Percentiles rank a stretch among this genome's conserved stretches.
Conservation (phyloP, 768 basidiomycete species). For the Panellus pusillus region DNA sequence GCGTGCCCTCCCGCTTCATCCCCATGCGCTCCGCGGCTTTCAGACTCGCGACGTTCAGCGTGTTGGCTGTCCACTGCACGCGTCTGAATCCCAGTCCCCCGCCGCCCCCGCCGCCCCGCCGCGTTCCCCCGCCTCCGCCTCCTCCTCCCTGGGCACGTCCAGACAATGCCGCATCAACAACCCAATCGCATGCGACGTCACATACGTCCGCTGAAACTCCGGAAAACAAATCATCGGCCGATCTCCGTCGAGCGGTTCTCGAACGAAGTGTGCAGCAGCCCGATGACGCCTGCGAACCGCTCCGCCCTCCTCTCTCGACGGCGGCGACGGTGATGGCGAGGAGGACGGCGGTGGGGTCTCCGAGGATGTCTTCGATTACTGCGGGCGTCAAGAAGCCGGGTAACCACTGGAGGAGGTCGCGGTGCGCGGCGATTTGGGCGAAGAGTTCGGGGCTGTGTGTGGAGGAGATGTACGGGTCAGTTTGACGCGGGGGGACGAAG, state of each 20-base stretch:
- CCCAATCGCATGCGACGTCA: slow-evolving; percentile 39
- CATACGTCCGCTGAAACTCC: slow-evolving; percentile 40
- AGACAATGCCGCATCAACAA: slow-evolving; percentile 34
- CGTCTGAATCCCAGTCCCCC: slow-evolving; percentile 39
- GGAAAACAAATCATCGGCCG: slow-evolving; percentile 40
- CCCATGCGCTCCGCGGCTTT: slow-evolving; percentile 46
- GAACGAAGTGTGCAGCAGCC: slow-evolving; percentile 30
- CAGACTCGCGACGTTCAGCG: slow-evolving; percentile 38
- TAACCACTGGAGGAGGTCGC: slow-evolving; percentile 32
- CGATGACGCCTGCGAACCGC: slow-evolving; percentile 42
- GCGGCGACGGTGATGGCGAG: slow-evolving; percentile 37
- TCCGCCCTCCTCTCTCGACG: too few relatives aligned
- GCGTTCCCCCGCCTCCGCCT: too few relatives aligned
- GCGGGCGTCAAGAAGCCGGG: slow-evolving; percentile 25
- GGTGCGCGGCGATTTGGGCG: slow-evolving; percentile 22
- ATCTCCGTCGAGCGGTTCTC: slow-evolving; percentile 36
- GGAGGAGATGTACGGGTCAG: slow-evolving; percentile 39
- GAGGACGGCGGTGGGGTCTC: slow-evolving; percentile 24
- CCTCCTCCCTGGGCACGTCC: slow-evolving; percentile 25
- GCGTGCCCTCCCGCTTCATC: slow-evolving; percentile 40
- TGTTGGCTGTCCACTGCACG: slow-evolving; percentile 47
- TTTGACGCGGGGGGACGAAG: slow-evolving; percentile 38
- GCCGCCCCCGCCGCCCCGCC: too few relatives aligned
- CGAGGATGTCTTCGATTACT: slow-evolving; percentile 12
- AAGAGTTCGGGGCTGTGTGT: slow-evolving; percentile 33